Base-by-base conservation (phyloP, 2,329 filamentous ascomycete genomes). In the Botrytis fabae region DNA sequence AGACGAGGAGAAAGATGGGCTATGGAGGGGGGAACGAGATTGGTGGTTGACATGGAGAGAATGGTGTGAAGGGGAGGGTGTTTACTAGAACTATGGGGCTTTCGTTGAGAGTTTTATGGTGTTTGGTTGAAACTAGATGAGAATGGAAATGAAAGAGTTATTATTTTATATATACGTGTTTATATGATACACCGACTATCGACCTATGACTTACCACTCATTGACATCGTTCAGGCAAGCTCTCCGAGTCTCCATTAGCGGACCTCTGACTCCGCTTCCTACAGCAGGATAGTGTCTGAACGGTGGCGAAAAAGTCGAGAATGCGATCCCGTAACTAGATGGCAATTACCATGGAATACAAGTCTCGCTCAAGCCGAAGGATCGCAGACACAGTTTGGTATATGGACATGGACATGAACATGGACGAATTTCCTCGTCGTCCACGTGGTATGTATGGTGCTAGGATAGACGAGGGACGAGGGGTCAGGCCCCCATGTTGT, bases 11-110 rank as follows among this genome's bases (percentile, higher is more conserved):
- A 78, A 82, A 82, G 79, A 85, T 88, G 80, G 86, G 86, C 46
- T 88, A 89, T 82, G 87, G 86, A 28, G 83, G 82, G 76, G 82
- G 87, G 82, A 83, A 85, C 81, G 85, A 82, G 64, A 83, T 90
- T 81, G 88, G 88, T 51, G 88, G 84, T 73, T 89, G 80, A 77
- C 28, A 4, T 46, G 5, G 32, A 14, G 59, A 7, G 35, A 20
- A 4, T 35, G n/a, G 2, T 46, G 51, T 57, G 2, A 32, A 18
- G n/a, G 51, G 3, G 25, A 51, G 48, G 7, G 14, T 25, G 9
- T 46, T 28, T 65, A 62, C 12, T 42, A 40, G 6, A 9, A 18
- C 44, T 20, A n/a, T 40, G 12, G 35, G 22, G 38, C 7, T 42
- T 62, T n/a, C 14, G 38, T 25, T 42, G 16, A 2, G 25, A 5